These are phyloP conservation scores for Plicaturopsis crispa DNA, from an alignment of 768 basidiomycete genomes.

Conservation along the genomic window DNA sequence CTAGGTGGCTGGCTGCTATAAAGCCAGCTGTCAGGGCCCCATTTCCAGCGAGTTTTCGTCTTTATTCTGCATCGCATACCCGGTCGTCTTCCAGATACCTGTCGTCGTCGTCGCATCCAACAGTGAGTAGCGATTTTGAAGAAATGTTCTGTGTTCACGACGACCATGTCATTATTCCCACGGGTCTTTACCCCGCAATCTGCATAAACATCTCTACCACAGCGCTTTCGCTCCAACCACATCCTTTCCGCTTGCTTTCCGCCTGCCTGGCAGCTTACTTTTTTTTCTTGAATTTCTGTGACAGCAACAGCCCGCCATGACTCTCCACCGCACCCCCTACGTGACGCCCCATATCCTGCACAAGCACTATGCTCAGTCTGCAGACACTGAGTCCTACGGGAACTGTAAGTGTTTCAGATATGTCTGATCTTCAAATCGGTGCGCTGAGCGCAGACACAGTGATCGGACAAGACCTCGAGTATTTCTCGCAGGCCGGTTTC, in stretches of 20 bases:
- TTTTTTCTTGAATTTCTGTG: background rate
- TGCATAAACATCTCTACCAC: slow-evolving; percentile 2
- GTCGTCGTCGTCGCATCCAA: too few species aligned
- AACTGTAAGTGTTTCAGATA: slow-evolving; percentile 52
- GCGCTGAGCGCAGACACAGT: too few species aligned
- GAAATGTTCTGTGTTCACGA: too few species aligned
- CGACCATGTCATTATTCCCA: too few species aligned
- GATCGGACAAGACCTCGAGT: slow-evolving; percentile 88
- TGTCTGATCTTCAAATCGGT: too few species aligned
- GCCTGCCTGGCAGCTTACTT: slow-evolving; percentile 6
- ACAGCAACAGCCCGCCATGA: slow-evolving; percentile 1
- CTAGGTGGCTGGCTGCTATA: slow-evolving; percentile 22
- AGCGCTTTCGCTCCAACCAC: slow-evolving; percentile 11
- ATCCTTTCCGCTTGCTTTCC: slow-evolving; percentile 6
- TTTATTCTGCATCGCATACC: too few species aligned
- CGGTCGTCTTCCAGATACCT: too few species aligned
- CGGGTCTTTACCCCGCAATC: too few species aligned
- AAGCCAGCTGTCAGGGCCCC: slow-evolving; percentile 18
- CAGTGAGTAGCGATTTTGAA: too few species aligned
- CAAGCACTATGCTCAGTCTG: slow-evolving; percentile 73
- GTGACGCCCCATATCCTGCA: slow-evolving; percentile 87
- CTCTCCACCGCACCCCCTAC: slow-evolving; percentile 64
- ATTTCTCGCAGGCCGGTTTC: slow-evolving; percentile 98
- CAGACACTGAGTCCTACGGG: slow-evolving; percentile 54
- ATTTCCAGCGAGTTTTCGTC: too few species aligned